Conservation (phyloP, 805 yeast species). For the Candida ortonii region DNA sequence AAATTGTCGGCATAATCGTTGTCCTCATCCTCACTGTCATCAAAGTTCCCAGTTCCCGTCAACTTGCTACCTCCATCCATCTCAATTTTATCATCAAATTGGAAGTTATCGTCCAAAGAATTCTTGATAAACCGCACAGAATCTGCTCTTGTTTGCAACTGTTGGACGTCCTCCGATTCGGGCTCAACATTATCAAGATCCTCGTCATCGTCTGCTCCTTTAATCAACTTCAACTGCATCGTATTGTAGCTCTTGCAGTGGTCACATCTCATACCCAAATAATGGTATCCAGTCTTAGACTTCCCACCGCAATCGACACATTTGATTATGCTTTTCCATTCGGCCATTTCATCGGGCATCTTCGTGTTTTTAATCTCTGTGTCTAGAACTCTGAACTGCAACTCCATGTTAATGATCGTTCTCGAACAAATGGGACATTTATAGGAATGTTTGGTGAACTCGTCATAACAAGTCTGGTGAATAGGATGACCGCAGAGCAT, state of each 20-base stretch:
- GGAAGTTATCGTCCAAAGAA: conserved; percentile 33
- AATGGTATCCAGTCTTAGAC: conserved; percentile 72
- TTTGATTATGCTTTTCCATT: conserved; percentile 71
- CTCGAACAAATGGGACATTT: conserved; percentile 90
- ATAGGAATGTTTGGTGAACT: conserved; percentile 76
- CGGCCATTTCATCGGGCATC: conserved; percentile 74
- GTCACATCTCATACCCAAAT: conserved; percentile 82
- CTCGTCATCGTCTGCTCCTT: conserved; percentile 48
- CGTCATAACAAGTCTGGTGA: conserved; percentile 80
- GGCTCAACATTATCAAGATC: conserved; percentile 20
- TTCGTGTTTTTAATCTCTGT: conserved; percentile 74
- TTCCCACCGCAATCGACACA: conserved; percentile 89
- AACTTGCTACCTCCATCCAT: conserved; percentile 3
- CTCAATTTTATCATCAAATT: conserved; percentile 27
- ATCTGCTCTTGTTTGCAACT: not conserved
- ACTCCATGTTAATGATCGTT: conserved; percentile 82
- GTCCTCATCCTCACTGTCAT: conserved; percentile 22
- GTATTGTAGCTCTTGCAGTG: conserved; percentile 89
- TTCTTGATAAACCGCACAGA: conserved; percentile 18
- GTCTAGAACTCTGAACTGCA: conserved; percentile 83
- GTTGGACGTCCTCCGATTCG: conserved; percentile 2
- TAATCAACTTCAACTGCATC: conserved; percentile 63
- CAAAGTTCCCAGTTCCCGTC: conserved; percentile 16
- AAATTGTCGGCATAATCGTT: conserved; percentile 32
- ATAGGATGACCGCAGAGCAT: conserved; percentile 95